Evolutionary conservation across 2,329 filamentous ascomycete genomes (phyloP), one percentile per base, ranked within the genome.

Genomic region (Alternaria solani): DNA sequence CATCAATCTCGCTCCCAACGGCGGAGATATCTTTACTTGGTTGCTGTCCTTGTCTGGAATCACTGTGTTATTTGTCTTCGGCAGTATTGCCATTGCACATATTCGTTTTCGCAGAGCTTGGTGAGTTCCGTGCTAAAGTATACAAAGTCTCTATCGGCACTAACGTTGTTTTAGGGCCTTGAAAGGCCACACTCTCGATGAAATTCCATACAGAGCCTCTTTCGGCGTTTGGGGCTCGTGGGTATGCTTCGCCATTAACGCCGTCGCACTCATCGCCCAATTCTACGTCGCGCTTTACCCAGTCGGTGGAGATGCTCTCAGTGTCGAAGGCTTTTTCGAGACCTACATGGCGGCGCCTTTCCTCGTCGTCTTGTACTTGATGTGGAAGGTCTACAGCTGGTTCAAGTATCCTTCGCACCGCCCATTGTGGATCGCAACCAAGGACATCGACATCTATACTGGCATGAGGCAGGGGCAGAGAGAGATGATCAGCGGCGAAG

Each of bases 81-180:
- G 84, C 61, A 90, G 90, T 62, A 94, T 96, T 76, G 95, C 92
- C 76, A 81, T 95, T n/a, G 87, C 90, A 18, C 93, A 97, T 79
- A 95, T 97, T 74, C 92, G 93, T 55, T 97, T 97, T 85, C 91
- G 93, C 59, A 78, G 80, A 18, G 74, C 69, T 32, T 77, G 74
- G 74, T 68, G 57, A 57, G 61, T 63, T 23, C 48, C 12, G 28
- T 51, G 36, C 36, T 32, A 41, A 36, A 16, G 48, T 41, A 39
- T 42, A 23, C 48, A 49, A 49, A 49, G 46, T 20, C 30, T 36
- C 7, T 18, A 4, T 36, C 2, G 46, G 18, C 18, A 36, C 46
- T 49, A 25, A 49, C n/a, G 30, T 36, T 49, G 8, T 11, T 25
- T 8, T 36, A 49, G 46, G 59, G 47, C 36, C 5, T 44, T 44